phyloP scores from a whole-genome alignment of 768 basidiomycete genomes.

The Piloderma croceum region DNA sequence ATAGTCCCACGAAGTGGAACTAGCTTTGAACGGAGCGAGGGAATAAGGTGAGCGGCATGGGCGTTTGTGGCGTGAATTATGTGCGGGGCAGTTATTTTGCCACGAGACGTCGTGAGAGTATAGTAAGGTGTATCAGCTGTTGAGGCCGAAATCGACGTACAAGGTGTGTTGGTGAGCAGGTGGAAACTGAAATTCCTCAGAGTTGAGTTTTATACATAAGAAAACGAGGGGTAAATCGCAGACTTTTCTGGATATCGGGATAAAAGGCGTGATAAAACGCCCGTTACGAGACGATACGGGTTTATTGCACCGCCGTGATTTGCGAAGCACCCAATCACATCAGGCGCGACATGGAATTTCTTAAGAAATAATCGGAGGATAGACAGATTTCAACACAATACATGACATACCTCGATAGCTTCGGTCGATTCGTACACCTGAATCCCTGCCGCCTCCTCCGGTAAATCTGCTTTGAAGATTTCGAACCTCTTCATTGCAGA shows the following conservation, averaged over 20 bases:
- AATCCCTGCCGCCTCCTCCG: constrained; percentile 35
- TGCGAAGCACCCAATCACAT: constrained; percentile 45
- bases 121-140: constrained; percentile 32
- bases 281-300: constrained; percentile 65
- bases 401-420: constrained; percentile 18
- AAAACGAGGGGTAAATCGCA: constrained; percentile 12
- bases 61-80: constrained; percentile 85
- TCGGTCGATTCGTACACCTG: constrained; percentile 29
- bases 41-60: constrained; percentile 69
- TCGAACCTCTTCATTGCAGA: constrained; percentile 39
- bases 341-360: constrained; percentile 44
- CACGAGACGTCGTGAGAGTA: constrained; percentile 55
- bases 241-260: constrained; percentile 44
- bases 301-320: constrained; percentile 59
- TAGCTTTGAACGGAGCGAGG: constrained; percentile 55
- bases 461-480: constrained; percentile 45
- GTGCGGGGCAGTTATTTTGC: constrained; percentile 50
- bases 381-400: not conserved
- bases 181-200: constrained; percentile 39
- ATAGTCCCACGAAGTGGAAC: constrained; percentile 55
- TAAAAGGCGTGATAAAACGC: constrained; percentile 49
- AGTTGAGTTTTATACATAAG: not conserved
- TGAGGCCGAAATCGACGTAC: constrained; percentile 42
- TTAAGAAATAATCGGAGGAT: constrained; percentile 23
- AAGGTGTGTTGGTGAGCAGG: constrained; percentile 58